These are phyloP conservation scores for Aspergillus sclerotiicarbonarius DNA, from an alignment of 495 filamentous ascomycete species.

Conservation along the genomic window DNA sequence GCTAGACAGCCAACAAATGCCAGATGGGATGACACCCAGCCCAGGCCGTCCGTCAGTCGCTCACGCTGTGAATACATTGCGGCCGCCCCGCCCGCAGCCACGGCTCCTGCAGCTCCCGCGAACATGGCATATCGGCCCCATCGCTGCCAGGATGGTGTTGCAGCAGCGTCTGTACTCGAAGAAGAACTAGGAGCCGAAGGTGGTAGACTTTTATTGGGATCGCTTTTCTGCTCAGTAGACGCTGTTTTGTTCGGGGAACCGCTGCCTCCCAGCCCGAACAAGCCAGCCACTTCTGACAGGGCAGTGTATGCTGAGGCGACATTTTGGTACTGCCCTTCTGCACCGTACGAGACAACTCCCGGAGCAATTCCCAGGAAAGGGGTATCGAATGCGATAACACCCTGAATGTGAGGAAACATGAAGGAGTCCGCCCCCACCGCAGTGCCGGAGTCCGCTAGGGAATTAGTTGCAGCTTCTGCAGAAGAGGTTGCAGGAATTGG, in stretches of 20 bases:
- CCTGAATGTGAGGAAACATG: slow-evolving; percentile 71
- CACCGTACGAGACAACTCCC: slow-evolving; percentile 83
- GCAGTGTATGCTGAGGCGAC: slow-evolving; percentile 68
- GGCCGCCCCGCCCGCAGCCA: slow-evolving; percentile 83
- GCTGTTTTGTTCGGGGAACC: slow-evolving; percentile 20
- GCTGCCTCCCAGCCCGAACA: slow-evolving; percentile 56
- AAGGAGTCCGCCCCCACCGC: slow-evolving; percentile 37
- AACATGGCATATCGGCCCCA: slow-evolving; percentile 85
- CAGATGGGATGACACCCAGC: slow-evolving; percentile 88
- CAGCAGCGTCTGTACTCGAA: slow-evolving; percentile 47
- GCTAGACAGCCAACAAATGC: slow-evolving; percentile 90
- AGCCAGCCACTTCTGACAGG: slow-evolving; percentile 58
- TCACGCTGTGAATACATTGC: slow-evolving; percentile 84
- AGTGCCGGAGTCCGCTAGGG: slow-evolving; percentile 15
- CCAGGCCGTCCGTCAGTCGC: slow-evolving; percentile 65
- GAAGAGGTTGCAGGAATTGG: slow-evolving; percentile 49
- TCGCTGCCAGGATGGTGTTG: slow-evolving; percentile 58
- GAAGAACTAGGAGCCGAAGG: slow-evolving; percentile 28
- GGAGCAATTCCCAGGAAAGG: slow-evolving; percentile 90
- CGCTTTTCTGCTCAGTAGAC: slow-evolving; percentile 11
- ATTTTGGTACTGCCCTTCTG: slow-evolving; percentile 78
- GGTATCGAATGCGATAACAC: slow-evolving; percentile 91
- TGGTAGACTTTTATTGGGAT: slow-evolving; percentile 24
- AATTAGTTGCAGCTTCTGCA: slow-evolving; percentile 11
- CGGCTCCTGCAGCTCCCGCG: slow-evolving; percentile 74